Base-by-base conservation (phyloP, 2,329 filamentous ascomycete species). In the Calonectria henricotiae region DNA sequence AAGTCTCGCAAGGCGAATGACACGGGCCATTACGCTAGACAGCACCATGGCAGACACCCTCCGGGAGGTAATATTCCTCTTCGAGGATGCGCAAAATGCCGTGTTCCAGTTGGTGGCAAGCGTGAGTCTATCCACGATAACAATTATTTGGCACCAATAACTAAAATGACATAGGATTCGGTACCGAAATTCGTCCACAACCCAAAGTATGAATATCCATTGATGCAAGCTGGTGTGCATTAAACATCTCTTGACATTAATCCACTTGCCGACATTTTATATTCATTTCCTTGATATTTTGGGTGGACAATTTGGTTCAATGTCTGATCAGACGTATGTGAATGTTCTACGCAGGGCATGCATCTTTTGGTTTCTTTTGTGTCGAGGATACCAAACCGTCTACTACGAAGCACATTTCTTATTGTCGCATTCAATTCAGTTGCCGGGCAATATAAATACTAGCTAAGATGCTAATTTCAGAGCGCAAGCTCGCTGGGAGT, bases 61-160 rank as follows among this genome's bases (percentile, higher is more conserved):
- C 39, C 92, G 94, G 73, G 96, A 98, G 81, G 96, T 99, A 37
- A 96, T 93, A 2, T 86, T 89, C 4, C 86, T 98, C 1, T 98
- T 98, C 79, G 95, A 98, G 82, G 94, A 97, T 81, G 96, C 96
- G 5, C 95, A 98, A 80, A 93, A 92, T 73, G 96, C 95, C 12
- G 96, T 98, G 35, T 98, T 98, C 86, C 98, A 98, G 85, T 86
- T 98, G 75, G 98, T 99, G 96, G 96, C 96, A 73, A 98, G 94
- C 82, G 95, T 98, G 91, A 89, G 95, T 91, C 68, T 83, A 60
- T 35, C 1, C 1, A 47, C 12, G 11, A 25, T 8, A 51, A 11
- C n/a, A 35, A 4, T 32, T 23, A 7, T 55, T 13, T 1, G 20
- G 51, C 15, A n/a, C 51, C 13, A 15, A 11, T 1, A 17, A 25